Base-by-base conservation (phyloP, 805 yeast genomes). In the Yarrowia divulgata region DNA sequence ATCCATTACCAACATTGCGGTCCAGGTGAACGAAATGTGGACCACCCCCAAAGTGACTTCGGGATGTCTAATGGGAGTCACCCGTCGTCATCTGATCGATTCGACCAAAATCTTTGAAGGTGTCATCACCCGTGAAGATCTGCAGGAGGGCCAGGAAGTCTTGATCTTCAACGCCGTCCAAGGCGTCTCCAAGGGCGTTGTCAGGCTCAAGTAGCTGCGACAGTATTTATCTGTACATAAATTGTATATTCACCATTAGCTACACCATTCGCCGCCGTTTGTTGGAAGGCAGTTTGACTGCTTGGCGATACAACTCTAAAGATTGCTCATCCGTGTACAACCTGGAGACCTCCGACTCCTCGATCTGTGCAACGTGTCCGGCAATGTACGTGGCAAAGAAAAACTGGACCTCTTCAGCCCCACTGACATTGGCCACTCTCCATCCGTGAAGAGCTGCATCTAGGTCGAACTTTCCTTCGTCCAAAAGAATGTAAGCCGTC, bases 21-120 rank as follows among this genome's bases (percentile, higher is more conserved):
- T 63, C 3, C 48, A 48, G 57, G 48, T 63, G 13, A 63, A 63
- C 32, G 68, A 63, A 37, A 48, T 49, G 57, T 63, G 68, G 68
- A 49, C 57, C 14, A 63, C 68, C 37, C 68, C 68, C 29, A 63
- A 49, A 32, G 39, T 49, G n/a, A 63, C 68, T 12, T 48, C 57
- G 4, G 68, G 68, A 1, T 63, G 68, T 48, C 29, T 63, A 29
- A 49, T 49, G 55, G 68, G 68, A 2, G 68, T 63, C 18, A 63
- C 68, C 16, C 46, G 68, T 9, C 68, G 68, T 5, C 68, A 63
- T 23, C 35, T 63, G 40, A 63, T 63, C 5, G 68, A 63, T 16
- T 37, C 57, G 1, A 14, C n/a, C 19, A 48, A 49, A 32, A 37
- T 63, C 6, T 48, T 63, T 16, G 68, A 63, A 46, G 68, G 68